Evolutionary conservation across 129 eudicot genomes (phyloP).

Genomic region (Flaveria bidentis): DNA sequence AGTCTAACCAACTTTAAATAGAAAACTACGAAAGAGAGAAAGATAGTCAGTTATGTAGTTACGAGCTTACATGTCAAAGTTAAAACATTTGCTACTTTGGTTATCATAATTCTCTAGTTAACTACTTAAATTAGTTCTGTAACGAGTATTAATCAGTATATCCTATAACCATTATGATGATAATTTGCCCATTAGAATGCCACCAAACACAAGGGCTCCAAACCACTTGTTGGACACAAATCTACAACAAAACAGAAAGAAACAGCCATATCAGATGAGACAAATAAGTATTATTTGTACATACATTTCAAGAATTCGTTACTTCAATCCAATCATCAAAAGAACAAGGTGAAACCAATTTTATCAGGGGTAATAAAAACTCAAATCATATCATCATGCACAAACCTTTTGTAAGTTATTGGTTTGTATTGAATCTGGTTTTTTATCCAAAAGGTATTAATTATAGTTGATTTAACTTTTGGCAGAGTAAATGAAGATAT

Average conservation of each 20-base stretch:
- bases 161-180: constrained; percentile 34
- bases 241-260: constrained; percentile 43
- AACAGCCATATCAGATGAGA: constrained; percentile 13
- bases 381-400: constrained; percentile 11
- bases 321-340: neutral
- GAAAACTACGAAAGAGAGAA: no score
- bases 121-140: no score
- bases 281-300: neutral
- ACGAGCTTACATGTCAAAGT: no score
- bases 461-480: neutral
- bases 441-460: neutral
- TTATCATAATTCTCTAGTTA: no score
- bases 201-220: constrained; percentile 75
- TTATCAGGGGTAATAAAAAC: neutral
- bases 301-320: neutral
- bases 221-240: constrained; percentile 92
- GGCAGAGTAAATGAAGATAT: neutral
- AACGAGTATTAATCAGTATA: neutral
- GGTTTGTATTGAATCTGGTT: neutral
- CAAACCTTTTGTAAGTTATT: neutral
- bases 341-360: neutral
- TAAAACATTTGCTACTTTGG: no score
- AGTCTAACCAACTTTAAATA: no score
- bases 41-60: no score
- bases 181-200: constrained; percentile 74